Evolutionary conservation across 2,329 filamentous ascomycete genomes (phyloP).

Genomic region (Mycogone perniciosa): DNA sequence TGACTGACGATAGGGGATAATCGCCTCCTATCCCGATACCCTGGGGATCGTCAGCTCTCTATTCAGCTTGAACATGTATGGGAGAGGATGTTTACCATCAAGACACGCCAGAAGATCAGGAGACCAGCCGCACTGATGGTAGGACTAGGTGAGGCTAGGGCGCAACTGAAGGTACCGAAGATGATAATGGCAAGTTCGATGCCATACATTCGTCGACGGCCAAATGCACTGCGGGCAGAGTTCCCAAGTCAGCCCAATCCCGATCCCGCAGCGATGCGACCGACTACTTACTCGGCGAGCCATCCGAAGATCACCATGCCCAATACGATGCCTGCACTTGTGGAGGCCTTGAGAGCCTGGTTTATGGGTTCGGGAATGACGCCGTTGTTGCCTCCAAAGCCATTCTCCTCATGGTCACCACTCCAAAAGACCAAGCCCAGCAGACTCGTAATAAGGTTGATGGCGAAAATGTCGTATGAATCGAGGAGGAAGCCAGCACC

Average conservation of each 20-base stretch:
- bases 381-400: slow-evolving; percentile 47
- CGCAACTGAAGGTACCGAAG: slow-evolving; percentile 60
- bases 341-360: slow-evolving; percentile 75
- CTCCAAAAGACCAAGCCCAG: slow-evolving; percentile 73
- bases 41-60: slow-evolving; percentile 19
- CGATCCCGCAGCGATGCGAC: background rate
- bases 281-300: slow-evolving; percentile 54
- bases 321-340: slow-evolving; percentile 70
- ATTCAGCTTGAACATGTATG: background rate
- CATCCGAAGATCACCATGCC: slow-evolving; percentile 73
- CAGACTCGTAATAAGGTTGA: slow-evolving; percentile 65
- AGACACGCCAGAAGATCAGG: slow-evolving; percentile 68
- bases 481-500: slow-evolving; percentile 82
- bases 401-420: slow-evolving; percentile 34
- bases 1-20: slow-evolving; percentile 74
- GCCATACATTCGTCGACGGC: slow-evolving; percentile 77
- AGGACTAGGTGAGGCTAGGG: slow-evolving; percentile 55
- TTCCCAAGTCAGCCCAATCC: slow-evolving; percentile 1
- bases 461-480: slow-evolving; percentile 76
- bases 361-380: slow-evolving; percentile 58
- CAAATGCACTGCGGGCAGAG: slow-evolving; percentile 44
- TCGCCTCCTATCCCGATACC: slow-evolving; percentile 76
- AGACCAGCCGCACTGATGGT: slow-evolving; percentile 54
- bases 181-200: slow-evolving; percentile 69
- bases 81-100: slow-evolving; percentile 49